These are phyloP conservation scores for Fusarium sp. DNA, from an alignment of 2,329 filamentous ascomycete species.

Conservation along the genomic window DNA sequence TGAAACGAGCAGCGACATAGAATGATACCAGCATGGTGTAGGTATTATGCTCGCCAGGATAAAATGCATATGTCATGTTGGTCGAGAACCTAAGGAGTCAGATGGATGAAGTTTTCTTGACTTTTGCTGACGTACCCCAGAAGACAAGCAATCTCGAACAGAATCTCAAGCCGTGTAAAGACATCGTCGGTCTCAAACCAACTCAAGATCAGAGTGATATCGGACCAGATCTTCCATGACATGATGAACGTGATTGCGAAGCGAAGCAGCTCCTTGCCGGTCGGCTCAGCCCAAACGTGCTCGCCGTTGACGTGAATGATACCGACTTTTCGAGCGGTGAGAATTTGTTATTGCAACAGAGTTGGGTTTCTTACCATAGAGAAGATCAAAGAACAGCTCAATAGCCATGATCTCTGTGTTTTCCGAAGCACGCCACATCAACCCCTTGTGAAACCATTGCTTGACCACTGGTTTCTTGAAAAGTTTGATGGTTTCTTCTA, in stretches of 20 bases:
- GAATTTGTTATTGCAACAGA: not conserved
- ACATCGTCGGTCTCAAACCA: slow-evolving; percentile 73
- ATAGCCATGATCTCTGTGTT: slow-evolving; percentile 69
- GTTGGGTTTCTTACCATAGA: slow-evolving; percentile 54
- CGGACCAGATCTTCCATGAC: slow-evolving; percentile 71
- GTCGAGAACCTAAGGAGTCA: slow-evolving; percentile 59
- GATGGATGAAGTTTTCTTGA: not conserved
- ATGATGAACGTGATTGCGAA: slow-evolving; percentile 71
- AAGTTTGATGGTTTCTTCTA: slow-evolving; percentile 60
- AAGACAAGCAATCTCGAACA: slow-evolving; percentile 69
- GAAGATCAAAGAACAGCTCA: slow-evolving; percentile 71
- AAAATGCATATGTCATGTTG: slow-evolving; percentile 67
- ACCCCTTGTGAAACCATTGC: slow-evolving; percentile 72
- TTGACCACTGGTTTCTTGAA: slow-evolving; percentile 68
- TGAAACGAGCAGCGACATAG: slow-evolving; percentile 67
- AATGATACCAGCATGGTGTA: slow-evolving; percentile 68
- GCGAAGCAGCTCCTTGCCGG: slow-evolving; percentile 63
- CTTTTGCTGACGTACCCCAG: slow-evolving; percentile 54
- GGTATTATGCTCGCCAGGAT: slow-evolving; percentile 56
- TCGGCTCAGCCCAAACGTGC: slow-evolving; percentile 64
- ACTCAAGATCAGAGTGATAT: slow-evolving; percentile 64
- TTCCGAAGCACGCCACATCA: slow-evolving; percentile 68
- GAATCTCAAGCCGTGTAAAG: slow-evolving; percentile 63
- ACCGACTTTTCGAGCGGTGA: slow-evolving; percentile 52
- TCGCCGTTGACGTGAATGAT: slow-evolving; percentile 73